Base-by-base conservation (phyloP, 768 basidiomycete species). In the Royoungia palumana region DNA sequence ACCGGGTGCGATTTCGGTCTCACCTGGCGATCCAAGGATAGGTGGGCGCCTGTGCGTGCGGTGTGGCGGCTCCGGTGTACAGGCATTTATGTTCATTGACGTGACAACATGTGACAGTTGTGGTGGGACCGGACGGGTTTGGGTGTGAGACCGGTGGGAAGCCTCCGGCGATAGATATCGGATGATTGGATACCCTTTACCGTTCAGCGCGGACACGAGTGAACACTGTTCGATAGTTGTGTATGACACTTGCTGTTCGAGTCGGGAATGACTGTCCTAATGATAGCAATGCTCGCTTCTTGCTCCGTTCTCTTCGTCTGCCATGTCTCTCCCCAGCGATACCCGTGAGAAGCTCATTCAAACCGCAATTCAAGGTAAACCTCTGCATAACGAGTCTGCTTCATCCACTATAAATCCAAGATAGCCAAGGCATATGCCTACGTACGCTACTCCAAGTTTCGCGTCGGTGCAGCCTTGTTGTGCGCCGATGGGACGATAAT, bases 391-490 rank as follows among this genome's bases (percentile, higher is more conserved):
- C 8, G 5, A 14, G 2, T 16, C 12, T 10, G 32, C 17, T 13
- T 3, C 34, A 10, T 39, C 1, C 3, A 8, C n/a, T 25, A 34
- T 14, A 16, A 2, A 41, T 13, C 20, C 0, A 6, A 5, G 14
- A 12, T 17, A 89, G 87, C 83, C 12, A 88, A 82, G 64, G 72
- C 85, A 51, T 73, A 78, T 27, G 77, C 87, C 0, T 94, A 96
- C 67, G 79, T 73, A 28, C 90, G 83, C 0, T 98, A 96, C 70
- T 94, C 92, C 24, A 85, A 91, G 25, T 96, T 99, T 63, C 82
- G 86, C 8, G 95, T 97, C 14, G 95, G 95, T 0, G 94, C 94
- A 0, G 89, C 93, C 2, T 68, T 97, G 11, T 69, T 97, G 16
- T 72, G 83, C 2, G 62, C 77, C 0, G 80, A 86, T 35, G 90